A percentile compares a stretch with the other conserved stretches of the same genome.
Evolutionary conservation across 2,329 filamentous ascomycete species (phyloP).

Genomic region (Neofusicoccum kwambonambiense): DNA sequence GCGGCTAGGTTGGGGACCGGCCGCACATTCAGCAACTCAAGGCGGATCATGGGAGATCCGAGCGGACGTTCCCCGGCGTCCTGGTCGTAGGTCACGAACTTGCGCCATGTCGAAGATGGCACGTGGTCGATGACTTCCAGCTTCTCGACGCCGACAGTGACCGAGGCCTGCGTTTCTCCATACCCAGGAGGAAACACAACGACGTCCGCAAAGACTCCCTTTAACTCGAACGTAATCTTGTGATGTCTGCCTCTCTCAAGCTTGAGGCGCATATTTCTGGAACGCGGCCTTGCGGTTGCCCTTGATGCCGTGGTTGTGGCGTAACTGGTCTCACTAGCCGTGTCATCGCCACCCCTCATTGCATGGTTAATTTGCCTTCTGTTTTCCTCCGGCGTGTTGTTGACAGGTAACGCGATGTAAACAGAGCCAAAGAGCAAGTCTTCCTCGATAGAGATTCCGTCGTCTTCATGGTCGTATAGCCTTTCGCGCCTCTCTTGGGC

Average conservation of each 20-base stretch:
- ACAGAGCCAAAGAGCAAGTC: constrained; percentile 99
- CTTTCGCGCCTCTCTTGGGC: constrained; percentile 71
- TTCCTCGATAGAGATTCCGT: constrained; percentile 65
- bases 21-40: constrained; percentile 84
- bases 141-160: constrained; percentile 78
- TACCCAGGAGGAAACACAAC: constrained; percentile 73
- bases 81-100: constrained; percentile 91
- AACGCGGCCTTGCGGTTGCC: constrained; percentile 39
- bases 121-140: constrained; percentile 93
- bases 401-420: constrained; percentile 88
- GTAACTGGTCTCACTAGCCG: constrained; percentile 83
- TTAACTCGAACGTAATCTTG: constrained; percentile 93
- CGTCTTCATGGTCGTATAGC: constrained; percentile 69
- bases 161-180: constrained; percentile 81
- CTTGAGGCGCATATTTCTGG: constrained; percentile 58
- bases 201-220: constrained; percentile 78
- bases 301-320: constrained; percentile 60
- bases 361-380: constrained; percentile 85
- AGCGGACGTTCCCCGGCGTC: constrained; percentile 84
- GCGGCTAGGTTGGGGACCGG: constrained; percentile 81
- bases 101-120: constrained; percentile 95
- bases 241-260: constrained; percentile 84
- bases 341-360: constrained; percentile 64
- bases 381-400: constrained; percentile 73
- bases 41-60: constrained; percentile 82